Evolutionary conservation across 1,284 basidiomycete species (phyloP), one percentile per base, ranked within the genome.

Genomic region (Puccinia coronata): DNA sequence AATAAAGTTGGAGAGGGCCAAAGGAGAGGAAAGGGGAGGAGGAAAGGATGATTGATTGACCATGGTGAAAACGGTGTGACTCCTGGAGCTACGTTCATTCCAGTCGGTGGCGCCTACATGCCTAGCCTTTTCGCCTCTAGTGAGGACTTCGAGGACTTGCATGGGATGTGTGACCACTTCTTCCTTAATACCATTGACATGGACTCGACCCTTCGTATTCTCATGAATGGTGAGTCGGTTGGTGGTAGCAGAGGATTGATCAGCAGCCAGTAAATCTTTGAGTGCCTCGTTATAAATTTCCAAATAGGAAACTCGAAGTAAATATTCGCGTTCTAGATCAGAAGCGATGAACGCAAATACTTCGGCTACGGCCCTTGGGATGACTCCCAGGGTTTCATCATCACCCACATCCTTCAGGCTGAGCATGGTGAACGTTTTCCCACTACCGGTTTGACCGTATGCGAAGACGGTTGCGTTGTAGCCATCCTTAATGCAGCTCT

Each of bases 391-490:
- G 84, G 98, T 92, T 2, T 90, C 88, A 14, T 92, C 91, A 51
- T 90, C 91, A 14, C 96, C 96, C 28, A 49, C 73, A 61, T 80
- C 41, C 36, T 47, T 51, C 3, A 36, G 49, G 14, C 78, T 69
- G 9, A 89, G 90, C 79, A 81, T 81, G 20, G 95, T 97, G 85
- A 93, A 95, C 0, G 95, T 97, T 88, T 97, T 98, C 74, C 95
- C 95, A 25, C 93, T 92, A 1, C 92, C 93, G 0, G 93, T 94
- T 73, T 88, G 87, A 49, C 94, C 95, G 85, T 99, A 99, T 1
- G 95, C 95, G 84, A 97, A 97, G 72, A 96, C 91, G 83, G 98
- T 94, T 16, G 94, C 91, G 86, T 99, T 98, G 88, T 91, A 98
- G 14, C 96, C 96, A 74, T 97, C 94, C 93, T 98, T 97, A 31